Base-by-base conservation (phyloP, 371 early-diverging fungal genomes). In the Circinella umbellata region DNA sequence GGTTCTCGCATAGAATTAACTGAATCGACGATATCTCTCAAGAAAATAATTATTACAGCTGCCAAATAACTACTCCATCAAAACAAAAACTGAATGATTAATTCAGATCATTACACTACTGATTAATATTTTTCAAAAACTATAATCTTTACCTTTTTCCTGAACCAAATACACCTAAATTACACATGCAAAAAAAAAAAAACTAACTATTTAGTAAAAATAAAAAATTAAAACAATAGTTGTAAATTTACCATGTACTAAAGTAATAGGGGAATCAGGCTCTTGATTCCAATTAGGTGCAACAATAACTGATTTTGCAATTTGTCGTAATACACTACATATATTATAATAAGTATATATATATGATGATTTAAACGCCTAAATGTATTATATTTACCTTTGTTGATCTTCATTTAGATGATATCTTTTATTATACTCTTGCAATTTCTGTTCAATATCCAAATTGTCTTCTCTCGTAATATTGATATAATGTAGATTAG, bases 41-140 rank as follows among this genome's bases (percentile, higher is more conserved):
- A 69, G 54, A 93, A 93, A 4, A 95, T 83, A 35, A 94, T 86
- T 48, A 96, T 66, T 0, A 94, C 94, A 0, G 90, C 89, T 15
- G 95, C 87, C 4, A 97, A 83, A 69, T 86, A 92, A 77, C 92
- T 91, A 15, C 1, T 47, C 9, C 47, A 51, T 7, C 8, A 51
- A 51, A 4, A 51, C 15, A 51, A 13, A 51, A 51, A 51, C 6
- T 27, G n/a, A 13, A 51, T 15, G 51, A 5, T 51, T 17, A n/a
- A 8, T n/a, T 8, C 51, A 17, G 3, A 15, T n/a, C 6, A 9
- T 42, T 27, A 27, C 27, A 27, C 27, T 27, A 27, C 27, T 27
- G 27, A 27, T 27, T 27, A 27, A 27, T 27, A 27, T 27, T 27
- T 27, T 27, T 27, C 27, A 27, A 27, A 42, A 42, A 11, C 42